Conservation (phyloP, 2,329 filamentous ascomycete genomes). For the Arthroderma sp. region DNA sequence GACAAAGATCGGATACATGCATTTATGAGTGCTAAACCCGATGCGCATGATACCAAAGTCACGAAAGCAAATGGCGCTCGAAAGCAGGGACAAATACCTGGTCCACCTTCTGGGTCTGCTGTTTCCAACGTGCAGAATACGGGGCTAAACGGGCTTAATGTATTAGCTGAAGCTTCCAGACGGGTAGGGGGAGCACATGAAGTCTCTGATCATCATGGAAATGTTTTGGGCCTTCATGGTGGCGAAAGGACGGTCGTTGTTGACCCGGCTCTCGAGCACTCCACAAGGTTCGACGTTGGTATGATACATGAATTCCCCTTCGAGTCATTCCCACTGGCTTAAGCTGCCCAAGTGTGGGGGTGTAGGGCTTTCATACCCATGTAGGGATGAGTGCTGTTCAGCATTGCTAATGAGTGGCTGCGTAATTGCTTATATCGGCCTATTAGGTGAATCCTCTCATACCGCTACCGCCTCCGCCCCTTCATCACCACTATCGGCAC, state of each 20-base stretch:
- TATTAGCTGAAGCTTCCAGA: constrained; percentile 74
- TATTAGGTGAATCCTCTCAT: too few relatives aligned
- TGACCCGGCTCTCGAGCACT: constrained; percentile 28
- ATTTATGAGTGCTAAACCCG: constrained; percentile 12
- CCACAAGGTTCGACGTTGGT: constrained; percentile 6
- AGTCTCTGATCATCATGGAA: constrained; percentile 29
- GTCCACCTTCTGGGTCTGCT: constrained; percentile 35
- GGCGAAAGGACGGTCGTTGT: constrained; percentile 23
- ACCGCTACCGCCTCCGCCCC: constrained; percentile 1
- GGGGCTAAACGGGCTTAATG: constrained; percentile 70
- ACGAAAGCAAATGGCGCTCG: constrained; percentile 24
- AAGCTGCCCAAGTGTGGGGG: too few relatives aligned
- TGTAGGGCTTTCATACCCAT: too few relatives aligned
- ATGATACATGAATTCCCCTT: neutral
- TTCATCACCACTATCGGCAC: neutral
- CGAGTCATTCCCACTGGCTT: neutral
- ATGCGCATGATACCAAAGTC: constrained; percentile 14
- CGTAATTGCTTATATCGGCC: too few relatives aligned
- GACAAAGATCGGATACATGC: constrained; percentile 56
- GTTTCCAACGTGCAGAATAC: constrained; percentile 6
- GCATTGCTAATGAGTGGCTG: too few relatives aligned
- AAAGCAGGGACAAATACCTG: constrained; percentile 24
- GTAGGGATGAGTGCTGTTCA: too few relatives aligned
- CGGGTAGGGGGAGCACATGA: constrained; percentile 49
- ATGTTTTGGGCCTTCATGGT: constrained; percentile 17